Conservation (phyloP, 1,284 basidiomycete genomes). For the Sanghuangporus baumii region DNA sequence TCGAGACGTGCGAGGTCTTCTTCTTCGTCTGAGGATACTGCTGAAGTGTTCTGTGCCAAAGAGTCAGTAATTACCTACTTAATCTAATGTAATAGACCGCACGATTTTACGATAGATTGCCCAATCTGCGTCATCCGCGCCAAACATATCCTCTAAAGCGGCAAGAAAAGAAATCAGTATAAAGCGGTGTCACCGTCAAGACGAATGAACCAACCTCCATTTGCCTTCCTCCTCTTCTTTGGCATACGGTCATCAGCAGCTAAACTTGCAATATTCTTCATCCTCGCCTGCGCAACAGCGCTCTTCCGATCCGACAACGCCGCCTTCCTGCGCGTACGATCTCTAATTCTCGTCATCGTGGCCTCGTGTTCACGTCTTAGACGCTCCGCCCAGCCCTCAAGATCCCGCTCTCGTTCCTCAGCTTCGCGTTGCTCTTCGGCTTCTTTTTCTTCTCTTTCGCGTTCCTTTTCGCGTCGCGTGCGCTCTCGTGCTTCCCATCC, state of each 20-base stretch:
- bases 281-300: constrained; percentile 90
- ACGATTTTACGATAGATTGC: constrained; percentile 97
- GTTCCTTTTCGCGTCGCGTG: constrained; percentile 84
- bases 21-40: constrained; percentile 93
- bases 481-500: constrained; percentile 91
- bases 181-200: not conserved
- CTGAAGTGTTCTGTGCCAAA: constrained; percentile 60
- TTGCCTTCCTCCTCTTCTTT: constrained; percentile 77
- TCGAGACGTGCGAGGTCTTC: constrained; percentile 78
- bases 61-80: not conserved
- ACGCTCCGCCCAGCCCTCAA: constrained; percentile 66
- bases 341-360: constrained; percentile 82
- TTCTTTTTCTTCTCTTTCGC: constrained; percentile 72
- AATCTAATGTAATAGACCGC: constrained; percentile 23
- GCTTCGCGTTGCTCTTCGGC: constrained; percentile 72
- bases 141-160: constrained; percentile 83
- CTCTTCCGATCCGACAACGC: constrained; percentile 91
- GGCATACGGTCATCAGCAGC: constrained; percentile 78
- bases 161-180: not conserved
- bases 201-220: constrained; percentile 50
- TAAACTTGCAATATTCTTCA: constrained; percentile 94
- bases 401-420: constrained; percentile 70
- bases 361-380: constrained; percentile 76
- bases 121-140: constrained; percentile 96
- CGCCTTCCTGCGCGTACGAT: constrained; percentile 75